Base-by-base conservation (phyloP, 192 early-diverging fungal genomes). In the Pilaira anomala region DNA sequence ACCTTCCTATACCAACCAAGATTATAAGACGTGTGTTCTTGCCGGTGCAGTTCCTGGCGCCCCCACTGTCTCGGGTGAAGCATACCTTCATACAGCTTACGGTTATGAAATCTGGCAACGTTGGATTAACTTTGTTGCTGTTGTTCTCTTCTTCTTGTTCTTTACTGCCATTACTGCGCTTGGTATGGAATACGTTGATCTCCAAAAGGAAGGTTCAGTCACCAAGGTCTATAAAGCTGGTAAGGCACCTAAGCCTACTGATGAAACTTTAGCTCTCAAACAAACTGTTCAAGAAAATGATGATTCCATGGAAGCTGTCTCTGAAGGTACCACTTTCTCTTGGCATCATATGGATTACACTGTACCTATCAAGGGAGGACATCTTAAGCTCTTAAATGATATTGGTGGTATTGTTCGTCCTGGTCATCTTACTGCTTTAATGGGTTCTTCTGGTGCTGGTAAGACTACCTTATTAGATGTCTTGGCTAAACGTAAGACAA, bases 371-470 rank as follows among this genome's bases (percentile, higher is more conserved):
- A 75, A 72, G 25, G 81, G 76, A 51, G 83, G 78, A 44, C 62
- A 74, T 29, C 76, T 65, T 19, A 75, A 82, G 68, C 65, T 92
- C 12, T 73, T 92, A 29, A 74, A 87, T 68, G 69, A 78, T 53
- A 81, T 90, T n/a, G 77, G 68, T 22, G 90, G 92, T 40, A 88
- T 83, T 41, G 86, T 91, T 39, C 69, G 76, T 24, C 81, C 91
- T 18, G 91, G 90, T 49, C 84, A 90, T 53, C 80, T 95, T 80
- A 91, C 90, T 16, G 88, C 88, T 16, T 76, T 95, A 26, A 93
- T 95, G 88, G 90, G 90, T 44, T 80, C 81, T 19, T 82, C 83
- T 21, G 84, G 84, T 65, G 81, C 84, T 41, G 90, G 90, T 65
- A 92, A 92, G 71, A 92, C 90, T 0, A 91, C 89, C 21, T 79